These are phyloP conservation scores for Margaritispora aquatica DNA, from an alignment of 495 filamentous ascomycete species.

Conservation along the genomic window DNA sequence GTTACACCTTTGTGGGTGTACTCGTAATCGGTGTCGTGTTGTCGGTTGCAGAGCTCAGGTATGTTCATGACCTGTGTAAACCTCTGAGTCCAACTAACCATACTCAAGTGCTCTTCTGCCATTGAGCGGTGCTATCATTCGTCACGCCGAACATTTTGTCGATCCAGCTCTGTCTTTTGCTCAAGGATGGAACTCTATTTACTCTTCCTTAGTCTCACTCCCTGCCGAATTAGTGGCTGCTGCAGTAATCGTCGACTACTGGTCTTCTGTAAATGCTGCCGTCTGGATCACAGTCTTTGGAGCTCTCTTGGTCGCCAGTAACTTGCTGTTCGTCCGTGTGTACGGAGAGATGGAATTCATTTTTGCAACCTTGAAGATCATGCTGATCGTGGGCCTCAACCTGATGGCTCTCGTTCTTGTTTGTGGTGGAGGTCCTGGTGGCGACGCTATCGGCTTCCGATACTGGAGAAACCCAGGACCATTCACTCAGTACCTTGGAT, in stretches of 20 bases:
- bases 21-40: constrained; percentile 18
- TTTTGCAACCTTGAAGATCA: constrained; percentile 67
- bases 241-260: constrained; percentile 69
- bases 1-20: constrained; percentile 19
- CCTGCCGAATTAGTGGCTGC: constrained; percentile 43
- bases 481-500: constrained; percentile 52
- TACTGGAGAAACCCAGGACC: constrained; percentile 68
- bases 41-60: constrained; percentile 20
- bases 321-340: constrained; percentile 59
- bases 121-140: constrained; percentile 37
- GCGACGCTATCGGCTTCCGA: constrained; percentile 46
- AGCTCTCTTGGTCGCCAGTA: constrained; percentile 56
- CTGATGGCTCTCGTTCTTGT: constrained; percentile 29
- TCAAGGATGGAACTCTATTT: constrained; percentile 22
- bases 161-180: constrained; percentile 25
- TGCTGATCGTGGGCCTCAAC: constrained; percentile 57
- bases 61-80: background rate
- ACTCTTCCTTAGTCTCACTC: constrained; percentile 6
- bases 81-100: background rate
- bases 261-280: constrained; percentile 51
- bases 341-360: constrained; percentile 70
- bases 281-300: constrained; percentile 73
- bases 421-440: constrained; percentile 33
- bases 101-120: constrained; percentile 39
- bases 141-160: constrained; percentile 23